Evolutionary conservation across 208 protist species (phyloP), one percentile per base, ranked within the genome.

Genomic region (Acanthamoeba lenticulata): DNA sequence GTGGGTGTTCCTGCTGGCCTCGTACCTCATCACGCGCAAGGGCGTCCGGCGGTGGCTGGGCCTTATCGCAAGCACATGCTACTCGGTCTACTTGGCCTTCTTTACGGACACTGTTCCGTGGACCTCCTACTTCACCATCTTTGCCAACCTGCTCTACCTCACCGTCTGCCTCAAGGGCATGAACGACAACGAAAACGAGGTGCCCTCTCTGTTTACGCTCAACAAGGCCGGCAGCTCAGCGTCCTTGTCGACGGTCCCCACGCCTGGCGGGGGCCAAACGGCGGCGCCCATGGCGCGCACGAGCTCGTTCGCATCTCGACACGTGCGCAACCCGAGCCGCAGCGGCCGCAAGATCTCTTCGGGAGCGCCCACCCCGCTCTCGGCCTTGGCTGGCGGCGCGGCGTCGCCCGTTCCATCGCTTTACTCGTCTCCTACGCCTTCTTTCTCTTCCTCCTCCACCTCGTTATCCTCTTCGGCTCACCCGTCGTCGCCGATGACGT

Each of bases 51-150:
- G 72, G 13, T 83, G 72, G 72, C n/a, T 47, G 11, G 72, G 72
- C 72, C 29, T 83, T 7, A 83, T 83, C 34, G 72, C 40, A 6
- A 83, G 72, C 72, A 83, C 72, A 15, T 83, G 72, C 42, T 83
- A 83, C 72, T 83, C 72, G 40, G 72, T 83, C 27, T 83, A 83
- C 29, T n/a, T 83, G 40, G 72, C 72, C 13, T 83, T 83, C 72
- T 83, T 83, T 38, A 83, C 72, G 38, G 42, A 83, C 40, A 83
- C 72, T 19, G 72, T 83, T 7, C 72, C 72, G 42, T 83, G 72
- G 72, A 83, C 72, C 27, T 83, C 72, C 72, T 83, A 83, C 60
- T 69, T 27, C 60, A 29, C 21, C 60, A 27, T 69, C 60, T 69
- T 69, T 21, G 60, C 60, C 60, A 69, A 69, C 60, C 60, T 69